These are phyloP conservation scores for Teunomyces funiuensis DNA, from an alignment of 805 yeast genomes.

Conservation along the genomic window DNA sequence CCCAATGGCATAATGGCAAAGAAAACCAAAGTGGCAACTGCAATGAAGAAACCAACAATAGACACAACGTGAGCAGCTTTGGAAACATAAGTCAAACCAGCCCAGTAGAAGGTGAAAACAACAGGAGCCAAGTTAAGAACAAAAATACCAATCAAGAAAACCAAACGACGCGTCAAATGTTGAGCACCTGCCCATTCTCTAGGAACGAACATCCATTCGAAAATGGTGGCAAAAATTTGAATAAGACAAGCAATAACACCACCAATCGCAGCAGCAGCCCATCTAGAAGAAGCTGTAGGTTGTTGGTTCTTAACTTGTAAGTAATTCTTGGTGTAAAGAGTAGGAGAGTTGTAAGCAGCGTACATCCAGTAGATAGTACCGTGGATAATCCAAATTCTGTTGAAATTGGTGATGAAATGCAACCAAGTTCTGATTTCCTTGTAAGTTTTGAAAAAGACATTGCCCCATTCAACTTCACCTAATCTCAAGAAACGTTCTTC, in stretches of 20 bases:
- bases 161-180: constrained; percentile 83
- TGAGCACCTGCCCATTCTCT: constrained; percentile 99
- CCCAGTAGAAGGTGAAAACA: constrained; percentile 80
- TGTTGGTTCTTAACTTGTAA: constrained; percentile 77
- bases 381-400: constrained; percentile 97
- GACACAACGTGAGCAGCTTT: constrained; percentile 75
- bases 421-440: constrained; percentile 97
- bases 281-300: constrained; percentile 86
- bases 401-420: constrained; percentile 90
- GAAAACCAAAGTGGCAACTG: constrained; percentile 78
- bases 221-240: constrained; percentile 82
- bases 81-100: constrained; percentile 64
- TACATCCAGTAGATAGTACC: constrained; percentile 92
- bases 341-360: constrained; percentile 87
- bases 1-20: constrained; percentile 96
- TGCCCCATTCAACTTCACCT: constrained; percentile 90
- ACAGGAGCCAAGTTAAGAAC: constrained; percentile 80
- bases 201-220: constrained; percentile 96
- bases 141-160: constrained; percentile 67
- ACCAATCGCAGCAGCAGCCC: constrained; percentile 93
- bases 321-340: constrained; percentile 85
- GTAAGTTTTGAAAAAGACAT: constrained; percentile 93
- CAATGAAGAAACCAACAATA: constrained; percentile 85
- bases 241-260: constrained; percentile 82
- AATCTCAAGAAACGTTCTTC: constrained; percentile 86